Percentiles rank a stretch among this genome's conserved stretches.
Conservation (phyloP, 306 rosid species). For the Pterocarpus macrocarpus region DNA sequence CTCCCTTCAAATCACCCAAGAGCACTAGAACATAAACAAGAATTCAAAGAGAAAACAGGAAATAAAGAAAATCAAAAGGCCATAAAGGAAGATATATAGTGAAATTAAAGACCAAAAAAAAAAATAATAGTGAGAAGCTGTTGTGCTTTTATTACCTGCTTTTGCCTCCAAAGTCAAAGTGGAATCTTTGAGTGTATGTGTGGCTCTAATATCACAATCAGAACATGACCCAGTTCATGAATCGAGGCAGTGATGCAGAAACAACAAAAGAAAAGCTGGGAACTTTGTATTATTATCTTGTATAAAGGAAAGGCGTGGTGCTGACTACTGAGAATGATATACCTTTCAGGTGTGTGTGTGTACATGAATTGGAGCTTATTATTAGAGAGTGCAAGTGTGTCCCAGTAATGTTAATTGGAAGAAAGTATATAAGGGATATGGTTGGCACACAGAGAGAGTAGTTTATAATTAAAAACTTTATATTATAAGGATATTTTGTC, state of each 20-base stretch:
- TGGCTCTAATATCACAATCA: conserved; percentile 57
- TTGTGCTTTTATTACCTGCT: conserved; percentile 36
- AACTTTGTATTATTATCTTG: conserved; percentile 25
- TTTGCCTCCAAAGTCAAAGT: conserved; percentile 63
- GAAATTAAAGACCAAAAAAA: not conserved
- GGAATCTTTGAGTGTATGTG: conserved; percentile 41
- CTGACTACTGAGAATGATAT: conserved; percentile 10
- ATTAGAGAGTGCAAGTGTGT: not conserved
- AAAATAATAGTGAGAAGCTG: conserved; percentile 11
- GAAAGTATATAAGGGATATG: not conserved
- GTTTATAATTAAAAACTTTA: too few relatives aligned
- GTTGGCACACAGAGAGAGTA: not conserved
- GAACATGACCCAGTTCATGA: conserved; percentile 54
- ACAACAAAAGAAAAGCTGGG: conserved; percentile 43
- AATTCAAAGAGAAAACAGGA: conserved; percentile 6
- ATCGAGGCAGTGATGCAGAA: conserved; percentile 57
- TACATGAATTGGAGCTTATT: conserved; percentile 6
- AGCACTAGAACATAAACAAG: conserved; percentile 45
- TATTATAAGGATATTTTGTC: not conserved
- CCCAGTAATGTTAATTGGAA: not conserved
- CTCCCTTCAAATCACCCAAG: conserved; percentile 46
- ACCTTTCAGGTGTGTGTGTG: conserved; percentile 15
- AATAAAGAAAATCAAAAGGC: not conserved
- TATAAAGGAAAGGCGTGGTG: conserved; percentile 39
- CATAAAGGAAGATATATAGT: not conserved